Base-by-base conservation (phyloP, 495 filamentous ascomycete genomes). In the Penicillium pulvis region DNA sequence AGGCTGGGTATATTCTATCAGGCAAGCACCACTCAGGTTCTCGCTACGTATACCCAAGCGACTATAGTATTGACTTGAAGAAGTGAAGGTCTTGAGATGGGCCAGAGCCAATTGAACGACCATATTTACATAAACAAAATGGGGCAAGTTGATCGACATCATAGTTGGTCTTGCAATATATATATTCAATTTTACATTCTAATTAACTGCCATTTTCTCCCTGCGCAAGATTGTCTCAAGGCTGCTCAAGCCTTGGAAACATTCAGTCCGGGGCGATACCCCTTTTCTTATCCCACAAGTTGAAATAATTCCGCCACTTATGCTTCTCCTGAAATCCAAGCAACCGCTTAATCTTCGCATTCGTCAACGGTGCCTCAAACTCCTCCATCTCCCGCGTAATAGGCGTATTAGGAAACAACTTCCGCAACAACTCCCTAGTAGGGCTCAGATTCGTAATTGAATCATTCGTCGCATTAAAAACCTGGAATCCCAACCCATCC, bases 391-490 rank as follows among this genome's bases (percentile, higher is more conserved):
- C 71, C 50, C 79, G 68, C 56, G 70, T 77, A 33, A 85, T 72
- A n/a, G 71, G 69, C 45, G 68, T 76, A 41, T 73, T 61, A 8
- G 79, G 81, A 58, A 62, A 75, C 12, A 61, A 56, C 55, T 78
- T 57, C 55, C 58, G 64, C 33, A 82, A 79, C 33, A 81, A 75
- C 41, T 71, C 69, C 56, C 55, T 49, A 26, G 63, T 64, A 3
- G 30, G 50, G n/a, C 11, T 55, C 4, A 50, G 12, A 49, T 62
- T 67, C 10, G 81, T 83, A 41, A 83, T 84, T 0, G 75, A 76
- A 64, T 82, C 75, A 61, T 85, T 86, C 4, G 80, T 83, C 19
- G 81, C 82, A 66, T 85, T 86, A 67, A 86, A 85, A 0, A 85
- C 66, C 59, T 85, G 81, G 51, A 81, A 85, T 1, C 81, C 83